Evolutionary conservation across 1,139 yeast species (phyloP).

Genomic region (Suhomyces wounanorum): DNA sequence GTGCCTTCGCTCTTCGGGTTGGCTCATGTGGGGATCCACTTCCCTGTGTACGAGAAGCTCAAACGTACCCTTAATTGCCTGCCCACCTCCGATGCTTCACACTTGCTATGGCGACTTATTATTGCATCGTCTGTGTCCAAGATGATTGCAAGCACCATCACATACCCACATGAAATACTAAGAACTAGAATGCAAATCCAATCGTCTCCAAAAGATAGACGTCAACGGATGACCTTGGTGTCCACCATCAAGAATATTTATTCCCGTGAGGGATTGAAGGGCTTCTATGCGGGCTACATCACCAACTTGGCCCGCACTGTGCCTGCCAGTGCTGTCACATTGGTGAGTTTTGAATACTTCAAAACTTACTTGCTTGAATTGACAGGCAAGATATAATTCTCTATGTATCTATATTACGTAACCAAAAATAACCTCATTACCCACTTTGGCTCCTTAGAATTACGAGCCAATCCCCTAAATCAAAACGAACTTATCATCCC

Average conservation of each 20-base stretch:
- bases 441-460: neutral
- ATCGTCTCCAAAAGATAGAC: conserved; percentile 14
- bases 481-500: neutral
- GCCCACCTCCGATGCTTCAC: conserved; percentile 17
- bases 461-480: neutral
- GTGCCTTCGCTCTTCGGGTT: conserved; percentile 90
- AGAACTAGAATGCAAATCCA: conserved; percentile 86
- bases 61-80: conserved; percentile 51
- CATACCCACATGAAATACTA: conserved; percentile 95
- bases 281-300: conserved; percentile 87
- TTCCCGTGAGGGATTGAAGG: conserved; percentile 71
- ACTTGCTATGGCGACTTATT: conserved; percentile 51
- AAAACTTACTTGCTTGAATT: conserved; percentile 57
- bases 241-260: conserved; percentile 49
- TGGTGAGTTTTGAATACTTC: conserved; percentile 90
- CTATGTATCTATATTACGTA: neutral
- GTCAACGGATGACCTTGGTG: conserved; percentile 22
- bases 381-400: conserved; percentile 26
- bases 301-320: conserved; percentile 88
- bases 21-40: conserved; percentile 93
- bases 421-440: neutral
- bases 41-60: conserved; percentile 89
- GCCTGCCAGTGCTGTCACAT: conserved; percentile 92
- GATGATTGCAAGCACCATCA: conserved; percentile 83
- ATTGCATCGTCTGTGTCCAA: conserved; percentile 81